Conservation (phyloP, 177 flowering plant genomes). For the Vitis hybrid region DNA sequence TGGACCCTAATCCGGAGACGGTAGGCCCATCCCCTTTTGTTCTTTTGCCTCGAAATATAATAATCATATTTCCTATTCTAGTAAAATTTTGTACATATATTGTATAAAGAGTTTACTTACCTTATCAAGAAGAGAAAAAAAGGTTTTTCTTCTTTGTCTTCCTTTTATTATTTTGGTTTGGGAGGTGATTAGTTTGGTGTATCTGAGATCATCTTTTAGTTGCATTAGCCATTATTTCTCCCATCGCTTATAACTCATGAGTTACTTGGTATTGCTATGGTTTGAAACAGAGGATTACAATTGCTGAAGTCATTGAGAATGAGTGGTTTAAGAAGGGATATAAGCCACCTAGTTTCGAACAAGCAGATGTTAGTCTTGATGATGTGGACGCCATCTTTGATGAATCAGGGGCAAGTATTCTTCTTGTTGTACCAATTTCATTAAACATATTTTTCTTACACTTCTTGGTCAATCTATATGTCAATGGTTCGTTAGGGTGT, state of each 20-base stretch:
- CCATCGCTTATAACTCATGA: neutral
- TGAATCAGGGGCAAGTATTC: conserved; percentile 53
- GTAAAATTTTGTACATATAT: neutral
- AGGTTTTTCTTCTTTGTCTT: no score
- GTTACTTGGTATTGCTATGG: conserved; percentile 3
- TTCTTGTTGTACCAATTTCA: neutral
- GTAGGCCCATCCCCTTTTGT: conserved; percentile 36
- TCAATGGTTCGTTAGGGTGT: neutral
- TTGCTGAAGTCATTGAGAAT: conserved; percentile 77
- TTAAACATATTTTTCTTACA: neutral
- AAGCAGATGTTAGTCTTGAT: conserved; percentile 57
- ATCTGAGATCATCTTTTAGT: neutral
- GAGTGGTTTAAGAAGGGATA: conserved; percentile 98
- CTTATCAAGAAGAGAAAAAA: no score
- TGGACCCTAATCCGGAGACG: conserved; percentile 85
- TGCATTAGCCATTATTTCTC: neutral
- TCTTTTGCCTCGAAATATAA: neutral
- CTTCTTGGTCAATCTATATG: neutral
- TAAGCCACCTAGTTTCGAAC: conserved; percentile 68
- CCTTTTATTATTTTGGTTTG: no score
- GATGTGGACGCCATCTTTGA: conserved; percentile 76
- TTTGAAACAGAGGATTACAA: conserved; percentile 73
- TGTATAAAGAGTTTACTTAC: neutral
- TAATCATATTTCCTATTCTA: neutral
- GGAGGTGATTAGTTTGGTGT: no score